Evolutionary conservation across 257 asterid species (phyloP).

Genomic region (Solanum phureja): DNA sequence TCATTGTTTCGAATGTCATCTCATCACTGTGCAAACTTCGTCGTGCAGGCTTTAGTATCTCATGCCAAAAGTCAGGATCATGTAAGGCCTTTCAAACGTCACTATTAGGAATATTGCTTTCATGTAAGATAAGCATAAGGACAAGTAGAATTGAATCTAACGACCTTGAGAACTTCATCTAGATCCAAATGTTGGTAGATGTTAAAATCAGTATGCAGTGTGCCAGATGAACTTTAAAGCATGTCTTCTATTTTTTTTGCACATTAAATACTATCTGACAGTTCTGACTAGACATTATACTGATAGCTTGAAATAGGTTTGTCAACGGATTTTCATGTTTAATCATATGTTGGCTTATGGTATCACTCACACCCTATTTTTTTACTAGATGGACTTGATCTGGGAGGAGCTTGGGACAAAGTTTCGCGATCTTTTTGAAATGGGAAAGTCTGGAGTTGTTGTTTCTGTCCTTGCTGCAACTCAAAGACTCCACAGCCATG

Average conservation of each 20-base stretch:
- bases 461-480: slow-evolving; percentile 81
- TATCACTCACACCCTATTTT: not conserved
- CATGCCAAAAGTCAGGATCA: slow-evolving; percentile 72
- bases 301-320: not conserved
- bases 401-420: slow-evolving; percentile 73
- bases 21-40: slow-evolving; percentile 73
- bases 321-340: not conserved
- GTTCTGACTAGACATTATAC: not conserved
- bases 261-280: not conserved
- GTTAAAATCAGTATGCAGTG: not conserved
- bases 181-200: not conserved
- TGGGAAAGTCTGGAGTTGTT: slow-evolving; percentile 84
- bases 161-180: not conserved
- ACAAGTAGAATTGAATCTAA: not conserved
- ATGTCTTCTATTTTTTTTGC: not conserved
- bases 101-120: not conserved
- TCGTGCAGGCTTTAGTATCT: slow-evolving; percentile 81
- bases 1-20: slow-evolving; percentile 64
- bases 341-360: not conserved
- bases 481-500: slow-evolving; percentile 63
- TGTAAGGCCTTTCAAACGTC: slow-evolving; percentile 30
- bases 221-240: not conserved
- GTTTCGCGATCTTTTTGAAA: slow-evolving; percentile 59
- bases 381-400: slow-evolving; percentile 52
- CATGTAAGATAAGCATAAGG: not conserved